phyloP scores from a whole-genome alignment of 2,329 filamentous ascomycete genomes.

The Delphinella strobiligena region DNA sequence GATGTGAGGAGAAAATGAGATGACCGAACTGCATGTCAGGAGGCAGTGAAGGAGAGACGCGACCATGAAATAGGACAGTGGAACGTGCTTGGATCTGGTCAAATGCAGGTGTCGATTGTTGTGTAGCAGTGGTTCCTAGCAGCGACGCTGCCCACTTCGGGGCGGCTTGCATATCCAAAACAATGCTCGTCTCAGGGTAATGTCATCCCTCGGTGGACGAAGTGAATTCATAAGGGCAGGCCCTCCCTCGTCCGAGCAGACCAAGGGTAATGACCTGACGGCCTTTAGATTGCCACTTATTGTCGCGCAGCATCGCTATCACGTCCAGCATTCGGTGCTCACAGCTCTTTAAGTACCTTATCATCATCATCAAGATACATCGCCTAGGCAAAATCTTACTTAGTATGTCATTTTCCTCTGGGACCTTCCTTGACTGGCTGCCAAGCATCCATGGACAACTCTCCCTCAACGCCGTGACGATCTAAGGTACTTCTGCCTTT shows the following conservation, averaged over 20 bases:
- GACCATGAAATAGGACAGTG: too few species aligned
- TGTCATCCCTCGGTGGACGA: constrained; percentile 13
- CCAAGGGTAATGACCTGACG: neutral
- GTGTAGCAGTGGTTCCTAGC: constrained; percentile 7
- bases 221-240: constrained; percentile 3
- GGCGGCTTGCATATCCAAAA: constrained; percentile 19
- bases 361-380: too few species aligned
- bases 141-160: constrained; percentile 10
- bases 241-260: too few species aligned
- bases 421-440: too few species aligned
- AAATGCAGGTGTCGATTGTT: neutral
- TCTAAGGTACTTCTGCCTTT: too few species aligned
- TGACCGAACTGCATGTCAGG: too few species aligned
- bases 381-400: too few species aligned
- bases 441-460: neutral
- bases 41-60: too few species aligned
- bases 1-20: too few species aligned
- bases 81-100: neutral
- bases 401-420: too few species aligned
- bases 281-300: neutral
- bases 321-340: too few species aligned
- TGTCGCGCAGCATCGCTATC: neutral
- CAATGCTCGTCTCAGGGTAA: constrained; percentile 13
- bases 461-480: neutral
- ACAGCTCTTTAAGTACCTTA: too few species aligned